phyloP scores from a whole-genome alignment of 2,329 filamentous ascomycete species.

The Cylindrodendrum hubeiense region DNA sequence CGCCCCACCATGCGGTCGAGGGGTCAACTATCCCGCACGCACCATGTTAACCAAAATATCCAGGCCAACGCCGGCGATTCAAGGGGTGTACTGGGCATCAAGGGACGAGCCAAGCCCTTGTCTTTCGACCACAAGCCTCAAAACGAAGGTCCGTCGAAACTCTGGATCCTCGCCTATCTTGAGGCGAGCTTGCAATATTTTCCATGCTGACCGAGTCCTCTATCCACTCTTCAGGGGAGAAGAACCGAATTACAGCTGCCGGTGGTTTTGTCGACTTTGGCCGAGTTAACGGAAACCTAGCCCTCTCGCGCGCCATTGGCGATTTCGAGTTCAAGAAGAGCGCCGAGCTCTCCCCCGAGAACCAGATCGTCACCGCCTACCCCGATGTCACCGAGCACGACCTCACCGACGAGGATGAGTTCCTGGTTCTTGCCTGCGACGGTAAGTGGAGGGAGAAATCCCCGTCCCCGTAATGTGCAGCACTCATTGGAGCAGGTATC shows the following conservation, averaged over 20 bases:
- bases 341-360: constrained; percentile 94
- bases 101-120: constrained; percentile 95
- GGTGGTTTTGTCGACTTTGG: constrained; percentile 99
- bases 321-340: constrained; percentile 99
- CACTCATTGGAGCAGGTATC: constrained; percentile 75
- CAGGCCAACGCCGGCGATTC: constrained; percentile 98
- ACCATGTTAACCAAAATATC: constrained; percentile 33
- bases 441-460: constrained; percentile 66
- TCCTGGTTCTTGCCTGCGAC: constrained; percentile 92
- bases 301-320: constrained; percentile 95
- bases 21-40: constrained; percentile 24
- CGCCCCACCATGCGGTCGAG: constrained; percentile 27
- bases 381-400: constrained; percentile 95
- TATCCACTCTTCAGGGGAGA: constrained; percentile 75
- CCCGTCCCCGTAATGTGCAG: constrained; percentile 23
- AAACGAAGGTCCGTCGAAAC: constrained; percentile 82
- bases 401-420: constrained; percentile 93
- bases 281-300: constrained; percentile 97
- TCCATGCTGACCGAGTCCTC: constrained; percentile 26
- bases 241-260: constrained; percentile 93
- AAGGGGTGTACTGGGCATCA: constrained; percentile 93
- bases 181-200: constrained; percentile 10
- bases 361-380: constrained; percentile 97
- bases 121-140: constrained; percentile 99
- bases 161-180: neutral